Evolutionary conservation across 2,329 filamentous ascomycete species (phyloP).

Genomic region (Seiridium cupressi): DNA sequence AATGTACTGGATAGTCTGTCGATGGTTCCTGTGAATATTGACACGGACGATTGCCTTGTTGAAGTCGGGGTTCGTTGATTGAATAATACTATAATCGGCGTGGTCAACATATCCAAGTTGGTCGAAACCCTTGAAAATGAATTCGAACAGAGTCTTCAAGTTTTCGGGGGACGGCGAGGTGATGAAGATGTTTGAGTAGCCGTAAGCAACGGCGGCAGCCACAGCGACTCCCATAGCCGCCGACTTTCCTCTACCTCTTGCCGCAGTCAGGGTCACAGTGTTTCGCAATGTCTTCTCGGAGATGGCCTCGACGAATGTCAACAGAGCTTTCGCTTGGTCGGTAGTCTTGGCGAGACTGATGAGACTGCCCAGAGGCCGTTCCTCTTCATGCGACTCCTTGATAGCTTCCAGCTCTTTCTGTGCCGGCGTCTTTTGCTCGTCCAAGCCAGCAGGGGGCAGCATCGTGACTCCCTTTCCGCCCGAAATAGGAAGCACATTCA

Average conservation of each 20-base stretch:
- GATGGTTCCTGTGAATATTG: constrained; percentile 90
- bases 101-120: constrained; percentile 92
- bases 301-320: constrained; percentile 95
- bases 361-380: constrained; percentile 81
- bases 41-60: constrained; percentile 98
- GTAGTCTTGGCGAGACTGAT: constrained; percentile 84
- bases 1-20: constrained; percentile 98
- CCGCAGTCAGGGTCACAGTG: constrained; percentile 91
- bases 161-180: constrained; percentile 97
- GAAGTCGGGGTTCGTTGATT: constrained; percentile 97
- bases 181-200: constrained; percentile 99
- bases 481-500: constrained; percentile 96
- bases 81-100: constrained; percentile 95
- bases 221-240: constrained; percentile 93
- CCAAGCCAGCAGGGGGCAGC: constrained; percentile 72
- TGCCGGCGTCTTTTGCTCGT: constrained; percentile 69
- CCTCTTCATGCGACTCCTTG: constrained; percentile 83
- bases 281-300: constrained; percentile 92
- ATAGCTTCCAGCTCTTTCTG: constrained; percentile 78
- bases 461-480: constrained; percentile 87
- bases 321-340: constrained; percentile 93
- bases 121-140: constrained; percentile 97
- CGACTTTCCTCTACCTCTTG: constrained; percentile 93
- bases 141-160: constrained; percentile 96
- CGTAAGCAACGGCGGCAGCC: constrained; percentile 89